Evolutionary conservation across 2,329 filamentous ascomycete genomes (phyloP), one percentile per base, ranked within the genome.

Genomic region (Diaporthe citri): DNA sequence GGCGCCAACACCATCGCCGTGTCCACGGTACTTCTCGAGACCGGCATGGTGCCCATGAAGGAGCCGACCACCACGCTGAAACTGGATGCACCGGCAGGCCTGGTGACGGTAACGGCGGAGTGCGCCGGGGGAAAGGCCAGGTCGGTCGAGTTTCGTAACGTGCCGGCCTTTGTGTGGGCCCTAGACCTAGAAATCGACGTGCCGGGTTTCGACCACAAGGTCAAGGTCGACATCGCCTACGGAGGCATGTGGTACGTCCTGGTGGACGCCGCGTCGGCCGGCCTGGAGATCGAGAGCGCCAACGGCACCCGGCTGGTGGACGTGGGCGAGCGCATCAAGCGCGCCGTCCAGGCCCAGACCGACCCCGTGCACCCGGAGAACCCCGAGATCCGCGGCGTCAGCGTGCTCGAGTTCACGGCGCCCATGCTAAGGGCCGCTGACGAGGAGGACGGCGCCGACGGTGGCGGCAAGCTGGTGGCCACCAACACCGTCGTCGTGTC

Each of bases 31-130:
- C 25, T 73, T 10, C 41, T 56, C 41, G 46, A 73, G 51, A 69
- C 59, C 5, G 59, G 59, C 46, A 66, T 73, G 56, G 46, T 56
- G 10, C 41, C 43, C 10, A 36, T 73, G 71, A 73, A 46, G 25
- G 60, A 64, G 60, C 60, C 60, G 25, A 34, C 41, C 25, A 64
- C 60, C 4, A 64, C 25, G 9, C 25, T 64, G 9, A 64, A 64
- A 25, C 4, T 64, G 25, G 60, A 64, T 15, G 17, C 39, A 4
- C 60, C 60, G 4, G 60, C 60, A 3, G 60, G 60, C 39, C 60
- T 64, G 17, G 60, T 64, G 9, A 64, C 60, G 3, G 41, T 64
- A 8, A 46, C 39, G 25, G 60, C 60, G 22, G 60, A 64, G 10
- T 64, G 60, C 17, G 39, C 17, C 13, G 59, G 36, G n/a, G 59